Conservation (phyloP, 345 rosid species). For the Eucalyptus shirleyi region DNA sequence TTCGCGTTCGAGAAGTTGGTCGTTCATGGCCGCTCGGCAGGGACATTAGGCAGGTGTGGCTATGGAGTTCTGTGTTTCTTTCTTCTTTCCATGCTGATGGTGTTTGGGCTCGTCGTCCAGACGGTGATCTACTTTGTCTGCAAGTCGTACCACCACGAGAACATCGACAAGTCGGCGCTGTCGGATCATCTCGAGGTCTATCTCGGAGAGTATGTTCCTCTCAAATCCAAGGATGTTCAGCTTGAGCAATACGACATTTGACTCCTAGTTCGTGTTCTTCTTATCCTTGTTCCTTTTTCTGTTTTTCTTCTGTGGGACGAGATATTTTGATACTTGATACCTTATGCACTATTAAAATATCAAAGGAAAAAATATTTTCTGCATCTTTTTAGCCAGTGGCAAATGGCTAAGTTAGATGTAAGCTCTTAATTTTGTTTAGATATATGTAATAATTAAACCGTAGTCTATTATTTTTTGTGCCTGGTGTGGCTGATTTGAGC, state of each 20-base stretch:
- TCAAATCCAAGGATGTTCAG: slow-evolving; percentile 44
- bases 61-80: slow-evolving; percentile 16
- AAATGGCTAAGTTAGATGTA: background rate
- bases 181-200: slow-evolving; percentile 48
- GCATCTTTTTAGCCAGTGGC: background rate
- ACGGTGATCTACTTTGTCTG: slow-evolving; percentile 49
- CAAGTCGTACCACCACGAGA: slow-evolving; percentile 41
- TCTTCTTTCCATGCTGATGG: slow-evolving; percentile 6
- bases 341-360: background rate
- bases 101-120: slow-evolving; percentile 27
- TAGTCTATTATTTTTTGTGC: background rate
- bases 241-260: slow-evolving; percentile 4
- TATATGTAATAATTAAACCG: background rate
- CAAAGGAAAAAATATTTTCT: background rate
- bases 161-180: slow-evolving; percentile 33
- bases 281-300: background rate
- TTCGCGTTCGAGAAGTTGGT: slow-evolving; percentile 4
- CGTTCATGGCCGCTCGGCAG: background rate
- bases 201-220: slow-evolving; percentile 35
- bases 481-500: background rate
- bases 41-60: slow-evolving; percentile 1
- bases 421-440: background rate
- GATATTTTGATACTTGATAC: background rate
- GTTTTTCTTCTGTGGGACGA: background rate
- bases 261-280: background rate